These are phyloP conservation scores for Alternaria brassicicola DNA, from an alignment of 2,329 filamentous ascomycete species.

Conservation along the genomic window DNA sequence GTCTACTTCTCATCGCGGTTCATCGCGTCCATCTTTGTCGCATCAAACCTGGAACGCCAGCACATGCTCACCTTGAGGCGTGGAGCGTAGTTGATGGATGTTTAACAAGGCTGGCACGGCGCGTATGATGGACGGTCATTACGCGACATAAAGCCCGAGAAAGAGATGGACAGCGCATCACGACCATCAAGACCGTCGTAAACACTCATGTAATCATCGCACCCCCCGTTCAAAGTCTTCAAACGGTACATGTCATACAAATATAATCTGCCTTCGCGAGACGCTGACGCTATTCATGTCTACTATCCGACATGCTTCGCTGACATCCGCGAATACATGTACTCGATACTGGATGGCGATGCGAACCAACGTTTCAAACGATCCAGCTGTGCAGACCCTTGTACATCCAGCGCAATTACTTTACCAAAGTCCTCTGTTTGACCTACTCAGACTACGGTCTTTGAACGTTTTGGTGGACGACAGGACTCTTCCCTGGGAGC, in stretches of 20 bases:
- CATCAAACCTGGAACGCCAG: neutral
- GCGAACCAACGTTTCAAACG: neutral
- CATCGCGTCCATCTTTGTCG: neutral
- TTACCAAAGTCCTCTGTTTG: neutral
- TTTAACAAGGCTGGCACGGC: neutral
- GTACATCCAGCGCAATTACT: neutral
- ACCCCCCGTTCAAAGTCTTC: neutral
- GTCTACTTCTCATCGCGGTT: neutral
- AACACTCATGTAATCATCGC: neutral
- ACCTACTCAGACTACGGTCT: rapidly evolving
- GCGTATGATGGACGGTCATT: neutral
- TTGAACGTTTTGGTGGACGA: neutral
- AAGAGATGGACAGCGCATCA: neutral
- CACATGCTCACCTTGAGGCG: neutral
- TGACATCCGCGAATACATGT: neutral
- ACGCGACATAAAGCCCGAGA: neutral
- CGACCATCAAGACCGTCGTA: neutral
- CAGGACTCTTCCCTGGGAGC: neutral
- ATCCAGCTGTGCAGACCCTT: neutral
- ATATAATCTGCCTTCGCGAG: neutral
- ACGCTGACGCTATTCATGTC: neutral
- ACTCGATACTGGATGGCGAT: neutral
- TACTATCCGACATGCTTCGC: neutral
- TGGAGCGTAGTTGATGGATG: neutral
- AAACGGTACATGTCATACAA: neutral